phyloP scores from a whole-genome alignment of 2,329 filamentous ascomycete genomes.

The Esteya vermicola region DNA sequence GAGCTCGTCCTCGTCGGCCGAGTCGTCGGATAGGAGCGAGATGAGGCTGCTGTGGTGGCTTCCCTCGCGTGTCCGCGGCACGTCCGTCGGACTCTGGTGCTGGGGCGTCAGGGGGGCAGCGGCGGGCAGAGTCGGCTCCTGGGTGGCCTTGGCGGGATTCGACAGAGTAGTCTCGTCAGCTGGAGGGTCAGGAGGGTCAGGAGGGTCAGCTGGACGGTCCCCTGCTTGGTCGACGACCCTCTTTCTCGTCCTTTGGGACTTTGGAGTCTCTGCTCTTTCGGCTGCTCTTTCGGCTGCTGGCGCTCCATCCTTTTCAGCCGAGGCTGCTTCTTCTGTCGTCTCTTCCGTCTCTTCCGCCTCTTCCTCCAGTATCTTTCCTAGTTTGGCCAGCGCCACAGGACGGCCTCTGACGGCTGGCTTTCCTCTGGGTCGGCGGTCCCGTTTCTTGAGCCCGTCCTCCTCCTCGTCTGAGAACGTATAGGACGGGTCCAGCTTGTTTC shows the following conservation, averaged over 20 bases:
- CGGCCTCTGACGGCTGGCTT: too few relatives aligned
- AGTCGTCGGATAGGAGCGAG: constrained; percentile 25
- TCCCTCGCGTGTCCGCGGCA: not conserved
- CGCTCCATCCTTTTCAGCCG: not conserved
- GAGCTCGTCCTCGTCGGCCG: constrained; percentile 22
- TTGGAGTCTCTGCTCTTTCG: too few relatives aligned
- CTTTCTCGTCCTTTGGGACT: too few relatives aligned
- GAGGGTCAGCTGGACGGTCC: too few relatives aligned
- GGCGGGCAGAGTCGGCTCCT: too few relatives aligned
- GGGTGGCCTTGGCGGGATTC: too few relatives aligned
- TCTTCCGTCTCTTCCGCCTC: not conserved
- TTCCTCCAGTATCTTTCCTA: not conserved
- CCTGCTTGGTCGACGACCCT: too few relatives aligned
- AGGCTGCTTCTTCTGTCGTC: not conserved
- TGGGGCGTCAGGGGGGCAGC: not conserved
- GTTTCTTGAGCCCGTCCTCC: constrained; percentile 10
- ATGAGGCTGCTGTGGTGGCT: constrained; percentile 20
- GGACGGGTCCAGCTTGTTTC: constrained; percentile 13
- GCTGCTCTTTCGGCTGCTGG: not conserved
- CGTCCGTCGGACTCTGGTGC: not conserved
- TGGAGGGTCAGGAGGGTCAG: too few relatives aligned
- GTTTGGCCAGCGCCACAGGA: too few relatives aligned
- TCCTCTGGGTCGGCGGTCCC: not conserved
- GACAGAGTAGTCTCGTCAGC: too few relatives aligned
- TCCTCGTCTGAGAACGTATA: constrained; percentile 24